A percentile compares a stretch with the other conserved stretches of the same genome.
These are phyloP conservation scores for Nephelium lappaceum DNA, from an alignment of 345 rosid genomes.

Conservation along the genomic window DNA sequence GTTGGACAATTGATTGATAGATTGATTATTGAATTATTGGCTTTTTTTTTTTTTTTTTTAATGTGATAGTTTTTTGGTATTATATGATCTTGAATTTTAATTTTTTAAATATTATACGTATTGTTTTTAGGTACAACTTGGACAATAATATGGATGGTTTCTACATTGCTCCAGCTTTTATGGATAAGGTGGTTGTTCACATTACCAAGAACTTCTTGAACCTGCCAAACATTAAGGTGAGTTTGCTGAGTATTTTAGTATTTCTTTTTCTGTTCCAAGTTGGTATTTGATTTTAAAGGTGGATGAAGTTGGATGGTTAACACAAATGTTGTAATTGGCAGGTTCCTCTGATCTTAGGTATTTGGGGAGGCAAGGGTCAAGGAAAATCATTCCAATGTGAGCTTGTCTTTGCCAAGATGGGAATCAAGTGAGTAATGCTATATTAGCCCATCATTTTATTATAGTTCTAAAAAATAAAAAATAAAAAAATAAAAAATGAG, in stretches of 20 bases:
- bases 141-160: conserved; percentile 56
- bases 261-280: not conserved
- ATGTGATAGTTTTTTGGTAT: not conserved
- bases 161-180: conserved; percentile 60
- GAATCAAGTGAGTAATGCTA: conserved; percentile 46
- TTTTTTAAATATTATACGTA: not conserved
- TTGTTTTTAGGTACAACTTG: conserved; percentile 28
- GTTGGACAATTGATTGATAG: not conserved
- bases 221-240: conserved; percentile 56
- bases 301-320: not conserved
- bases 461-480: too few relatives aligned
- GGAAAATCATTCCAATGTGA: conserved; percentile 68
- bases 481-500: too few relatives aligned
- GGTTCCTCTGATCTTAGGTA: conserved; percentile 59
- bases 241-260: not conserved
- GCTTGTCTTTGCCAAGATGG: conserved; percentile 63
- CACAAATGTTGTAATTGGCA: conserved; percentile 5
- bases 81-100: not conserved
- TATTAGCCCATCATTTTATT: not conserved
- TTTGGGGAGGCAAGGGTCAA: conserved; percentile 71
- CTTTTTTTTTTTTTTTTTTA: not conserved
- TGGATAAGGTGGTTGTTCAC: conserved; percentile 60
- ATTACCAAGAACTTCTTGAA: conserved; percentile 58
- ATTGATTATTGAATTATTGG: not conserved
- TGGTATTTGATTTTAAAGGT: not conserved